Evolutionary conservation across 2,329 filamentous ascomycete genomes (phyloP), one percentile per base, ranked within the genome.

Genomic region (Cladophialophora exuberans): DNA sequence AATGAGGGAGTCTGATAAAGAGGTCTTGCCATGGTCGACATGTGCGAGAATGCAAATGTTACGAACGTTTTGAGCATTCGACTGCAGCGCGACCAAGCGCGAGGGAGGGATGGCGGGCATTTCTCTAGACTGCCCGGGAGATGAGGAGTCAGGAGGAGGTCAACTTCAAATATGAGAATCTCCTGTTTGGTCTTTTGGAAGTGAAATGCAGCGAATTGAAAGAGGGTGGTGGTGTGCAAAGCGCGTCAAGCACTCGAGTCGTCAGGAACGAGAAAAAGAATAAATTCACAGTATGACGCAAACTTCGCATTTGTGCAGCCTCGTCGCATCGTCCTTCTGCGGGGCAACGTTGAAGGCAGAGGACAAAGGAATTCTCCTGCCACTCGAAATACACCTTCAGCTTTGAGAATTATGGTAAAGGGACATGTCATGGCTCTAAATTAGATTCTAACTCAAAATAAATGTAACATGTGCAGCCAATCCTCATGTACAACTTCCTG

Each of bases 21-120:
- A 97, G 2, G 94, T 99, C 75, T 99, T 99, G 67, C 94, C 94
- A 81, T 99, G 94, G 72, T 99, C 94, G 67, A 97, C 93, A 71
- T 97, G 93, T 42, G 93, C 93, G 63, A 97, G 77, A 66, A 97
- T 96, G 72, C 93, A 97, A 63, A 97, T 96, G 82, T 99, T 99
- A 78, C 94, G 84, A 70, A 99, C 88, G 73, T 92, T 89, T 63
- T 92, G 85, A 65, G 91, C 84, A 70, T 92, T 88, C 71, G 85
- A 84, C 79, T 99, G 94, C 65, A 99, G 85, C 73, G 86, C 84
- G 65, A 94, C 88, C 69, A 99, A 84, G 79, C 95, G 92, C 65
- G 97, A 90, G 61, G 92, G 85, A 62, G 84, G 88, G 64, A 99
- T 90, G 63, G 97, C 86, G 62, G 94, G 93, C 94, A 99, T 99